A percentile compares a stretch with the other conserved stretches of the same genome.
These are phyloP conservation scores for Lecanoromycetidae sp. DNA, from an alignment of 2,329 filamentous ascomycete species.

Conservation along the genomic window DNA sequence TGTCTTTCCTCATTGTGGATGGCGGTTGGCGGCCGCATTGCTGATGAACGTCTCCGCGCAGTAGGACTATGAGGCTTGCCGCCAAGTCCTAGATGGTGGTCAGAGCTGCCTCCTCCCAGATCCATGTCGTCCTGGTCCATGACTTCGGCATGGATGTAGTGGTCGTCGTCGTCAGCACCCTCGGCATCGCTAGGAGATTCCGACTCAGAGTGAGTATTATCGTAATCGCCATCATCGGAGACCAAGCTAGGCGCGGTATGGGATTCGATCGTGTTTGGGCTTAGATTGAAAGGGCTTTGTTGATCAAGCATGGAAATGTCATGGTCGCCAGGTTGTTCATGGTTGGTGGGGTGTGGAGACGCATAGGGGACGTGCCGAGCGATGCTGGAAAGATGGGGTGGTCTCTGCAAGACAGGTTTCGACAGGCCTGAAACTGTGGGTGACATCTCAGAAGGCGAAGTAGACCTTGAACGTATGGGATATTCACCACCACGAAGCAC, in stretches of 20 bases:
- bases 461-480: constrained; percentile 47
- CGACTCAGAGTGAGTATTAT: constrained; percentile 55
- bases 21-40: constrained; percentile 8
- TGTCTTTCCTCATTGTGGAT: constrained; percentile 27
- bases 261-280: constrained; percentile 56
- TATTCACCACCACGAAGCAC: constrained; percentile 4
- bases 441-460: constrained; percentile 38
- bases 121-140: constrained; percentile 30
- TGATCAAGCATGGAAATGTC: constrained; percentile 20
- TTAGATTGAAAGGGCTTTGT: constrained; percentile 41
- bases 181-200: constrained; percentile 37
- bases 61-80: constrained; percentile 25
- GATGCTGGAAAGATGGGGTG: constrained; percentile 32
- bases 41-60: constrained; percentile 12
- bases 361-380: constrained; percentile 4
- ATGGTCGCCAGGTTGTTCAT: neutral
- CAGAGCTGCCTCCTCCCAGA: constrained; percentile 17
- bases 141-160: constrained; percentile 34
- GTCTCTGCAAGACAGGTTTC: constrained; percentile 29
- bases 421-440: constrained; percentile 46
- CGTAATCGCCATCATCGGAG: constrained; percentile 69
- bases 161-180: constrained; percentile 40
- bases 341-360: neutral
- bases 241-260: constrained; percentile 70
- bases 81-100: constrained; percentile 22